Evolutionary conservation across 306 rosid genomes (phyloP), one percentile per base, ranked within the genome.

Genomic region (Aeschynomene evenia): DNA sequence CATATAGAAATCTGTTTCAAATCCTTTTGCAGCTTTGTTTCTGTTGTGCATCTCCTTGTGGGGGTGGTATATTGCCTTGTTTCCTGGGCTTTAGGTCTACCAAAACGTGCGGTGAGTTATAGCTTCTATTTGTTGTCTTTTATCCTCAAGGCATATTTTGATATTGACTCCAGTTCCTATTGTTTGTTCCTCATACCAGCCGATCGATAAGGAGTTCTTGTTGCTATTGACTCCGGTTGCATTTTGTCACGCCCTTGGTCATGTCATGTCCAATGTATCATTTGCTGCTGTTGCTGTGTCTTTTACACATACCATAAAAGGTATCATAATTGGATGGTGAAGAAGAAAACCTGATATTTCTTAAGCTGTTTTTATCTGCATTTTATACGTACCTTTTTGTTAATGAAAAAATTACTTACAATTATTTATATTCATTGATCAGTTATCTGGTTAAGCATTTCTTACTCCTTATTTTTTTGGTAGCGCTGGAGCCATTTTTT

Each of bases 281-380:
- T 89, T 89, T 68, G 96, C 96, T 37, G 91, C 96, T 13, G 96
- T 89, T 26, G 96, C 91, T 56, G 96, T 89, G 34, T 89, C 96
- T 34, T 89, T 86, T 70, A 86, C 92, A 1, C 92, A 89, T 63
- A 89, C 96, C 14, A 80, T 86, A 36, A 89, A 89, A 86, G 90
- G 96, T 89, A 70, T 19, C 45, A 21, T 12, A 19, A 11, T 57
- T 63, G 36, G 46, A 43, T 26, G 29, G 24, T 36, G 16, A 16
- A 26, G 42, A 22, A 51, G 50, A 56, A 26, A 39, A 55, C 5
- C 7, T 15, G 26, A 59, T 13, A 36, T 57, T 61, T 62, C 51
- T 61, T 31, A 14, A 63, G 65, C 31, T 39, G 43, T 20, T 40
- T 49, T 59, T 16, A 26, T 26, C 13, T 29, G 22, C n/a, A 16